Evolutionary conservation across 345 rosid species (phyloP), one percentile per base, ranked within the genome.

Genomic region (Arabidopsis suecica): DNA sequence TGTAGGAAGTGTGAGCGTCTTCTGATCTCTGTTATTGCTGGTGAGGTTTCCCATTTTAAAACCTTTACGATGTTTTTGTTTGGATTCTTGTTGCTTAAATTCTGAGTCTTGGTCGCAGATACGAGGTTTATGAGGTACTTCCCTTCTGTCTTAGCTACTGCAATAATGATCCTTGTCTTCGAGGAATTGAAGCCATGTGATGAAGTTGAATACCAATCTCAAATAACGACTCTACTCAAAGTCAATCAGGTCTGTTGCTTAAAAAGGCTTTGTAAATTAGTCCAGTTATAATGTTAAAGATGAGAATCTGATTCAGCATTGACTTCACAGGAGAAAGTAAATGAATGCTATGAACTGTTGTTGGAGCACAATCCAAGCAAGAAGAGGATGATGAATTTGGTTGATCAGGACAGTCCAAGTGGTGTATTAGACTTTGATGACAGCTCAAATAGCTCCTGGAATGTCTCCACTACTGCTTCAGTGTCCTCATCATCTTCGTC

Each of bases 121-220:
- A 58, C 86, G 61, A 85, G 88, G 79, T 85, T 85, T 70, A 73
- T 86, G 78, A 45, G 80, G 41, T 87, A 83, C 80, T 68, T 80
- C 5, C 91, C 98, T 51, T 94, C 96, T 8, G 81, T 74, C 42
- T 78, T 91, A 67, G 98, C 98, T 57, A 71, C 95, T 67, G 93
- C 97, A 37, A 81, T 76, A 69, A 88, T 94, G 91, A 83, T 85
- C 69, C 83, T 79, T 82, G 85, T 82, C 66, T 82, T 86, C 57
- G 82, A 86, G 76, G 94, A 86, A 65, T 78, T 82, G 65, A 87
- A 84, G 74, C 86, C 90, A 30, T 75, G 69, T 67, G 83, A 84
- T 50, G 80, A 80, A 66, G 65, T 71, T 59, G 87, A 86, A 68
- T 84, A 85, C 76, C 88, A 82, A 63, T 81, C 83, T 67, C 89